Base-by-base conservation (phyloP, 257 asterid genomes). In the Capsicum rhomboideum region DNA sequence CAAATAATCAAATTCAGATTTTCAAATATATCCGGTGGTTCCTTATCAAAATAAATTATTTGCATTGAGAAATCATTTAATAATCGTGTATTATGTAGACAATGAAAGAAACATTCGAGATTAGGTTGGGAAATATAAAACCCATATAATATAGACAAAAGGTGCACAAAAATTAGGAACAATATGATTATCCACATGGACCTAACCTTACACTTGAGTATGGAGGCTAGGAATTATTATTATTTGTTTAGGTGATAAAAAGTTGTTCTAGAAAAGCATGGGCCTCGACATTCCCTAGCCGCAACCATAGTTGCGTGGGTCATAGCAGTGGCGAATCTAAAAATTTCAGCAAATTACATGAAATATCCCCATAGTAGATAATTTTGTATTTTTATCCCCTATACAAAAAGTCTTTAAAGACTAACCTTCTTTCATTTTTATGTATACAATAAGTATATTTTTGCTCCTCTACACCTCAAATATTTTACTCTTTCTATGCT, bases 261-360 rank as follows among this genome's bases (percentile, higher is more conserved):
- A 75, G 61, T 75, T 75, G 80, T 75, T 49, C 80, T 75, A 75
- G 44, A 75, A 75, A 75, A 75, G 61, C 26, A 75, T 75, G 80
- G 80, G 80, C 40, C 44, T 14, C 59, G 23, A 16, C 80, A 75
- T 75, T 49, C 80, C 80, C 80, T 50, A 75, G 80, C 80, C 80
- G 10, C 44, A 13, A 26, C 61, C n/a, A 49, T 75, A 23, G 42
- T 23, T 75, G 59, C 7, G 44, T 74, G 26, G 81, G 81, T 49
- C 61, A 49, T 75, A 29, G 58, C 40, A 34, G 40, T 2, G 4
- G 40, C 40, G 4, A 34, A 34, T 34, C 40, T 34, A 34, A 34
- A 34, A 34, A 2, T 34, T 34, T 34, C n/a, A n/a, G n/a, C n/a
- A n/a, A n/a, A n/a, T n/a, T n/a, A n/a, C n/a, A n/a, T n/a, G n/a